Evolutionary conservation across 768 basidiomycete species (phyloP).

Genomic region (Amanita brunnescens): DNA sequence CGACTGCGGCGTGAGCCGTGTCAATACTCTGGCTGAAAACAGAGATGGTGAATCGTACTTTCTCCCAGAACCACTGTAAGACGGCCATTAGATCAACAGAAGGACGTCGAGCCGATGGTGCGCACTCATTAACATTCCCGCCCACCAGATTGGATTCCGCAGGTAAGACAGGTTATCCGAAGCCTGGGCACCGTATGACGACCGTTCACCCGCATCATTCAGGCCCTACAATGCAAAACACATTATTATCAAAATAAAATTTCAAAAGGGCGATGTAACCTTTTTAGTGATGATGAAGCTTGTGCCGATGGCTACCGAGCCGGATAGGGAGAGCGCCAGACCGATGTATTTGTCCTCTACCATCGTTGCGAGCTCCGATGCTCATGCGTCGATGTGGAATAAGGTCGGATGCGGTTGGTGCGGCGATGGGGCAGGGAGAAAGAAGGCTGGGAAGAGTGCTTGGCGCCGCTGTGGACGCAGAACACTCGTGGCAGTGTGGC

Average conservation of each 20-base stretch:
- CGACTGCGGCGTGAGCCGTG: constrained; percentile 33
- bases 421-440: not conserved
- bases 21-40: not conserved
- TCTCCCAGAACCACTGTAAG: constrained; percentile 86
- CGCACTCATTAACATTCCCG: constrained; percentile 86
- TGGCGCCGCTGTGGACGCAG: not conserved
- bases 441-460: not conserved
- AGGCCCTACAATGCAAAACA: constrained; percentile 54
- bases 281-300: constrained; percentile 99
- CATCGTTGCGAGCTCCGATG: constrained; percentile 29
- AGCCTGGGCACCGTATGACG: constrained; percentile 42
- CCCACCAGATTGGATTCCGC: constrained; percentile 94
- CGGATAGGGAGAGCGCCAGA: constrained; percentile 76
- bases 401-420: not conserved
- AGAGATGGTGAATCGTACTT: constrained; percentile 35
- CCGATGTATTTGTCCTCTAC: constrained; percentile 96
- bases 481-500: not conserved
- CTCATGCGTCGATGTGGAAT: not conserved
- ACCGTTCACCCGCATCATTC: constrained; percentile 67
- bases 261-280: constrained; percentile 31
- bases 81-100: not conserved
- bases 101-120: constrained; percentile 15
- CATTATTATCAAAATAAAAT: not conserved
- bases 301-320: constrained; percentile 83
- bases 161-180: constrained; percentile 85